These are phyloP conservation scores for Nepenthes alata DNA, from an alignment of 179 eudicot species.

Conservation along the genomic window DNA sequence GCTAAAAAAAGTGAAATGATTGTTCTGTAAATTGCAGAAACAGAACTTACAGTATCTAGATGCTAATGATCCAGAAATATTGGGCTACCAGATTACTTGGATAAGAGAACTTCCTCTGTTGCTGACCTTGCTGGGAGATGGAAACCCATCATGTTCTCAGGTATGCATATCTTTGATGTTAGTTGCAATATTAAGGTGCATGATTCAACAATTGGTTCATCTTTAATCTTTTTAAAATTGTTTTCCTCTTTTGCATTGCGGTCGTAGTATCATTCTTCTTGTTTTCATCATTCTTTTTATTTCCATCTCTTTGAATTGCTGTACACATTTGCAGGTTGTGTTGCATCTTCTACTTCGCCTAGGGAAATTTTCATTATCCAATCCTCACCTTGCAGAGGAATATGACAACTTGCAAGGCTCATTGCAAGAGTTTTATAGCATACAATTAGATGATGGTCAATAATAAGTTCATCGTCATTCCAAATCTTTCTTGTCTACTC, in stretches of 20 bases:
- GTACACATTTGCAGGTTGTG: conserved; percentile 39
- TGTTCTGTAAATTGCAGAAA: conserved; percentile 29
- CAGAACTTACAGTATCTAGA: conserved; percentile 30
- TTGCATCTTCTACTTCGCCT: conserved; percentile 59
- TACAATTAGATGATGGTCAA: conserved; percentile 32
- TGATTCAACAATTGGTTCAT: too few species aligned
- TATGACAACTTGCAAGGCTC: conserved; percentile 54
- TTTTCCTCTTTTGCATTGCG: neutral
- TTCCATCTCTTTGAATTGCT: conserved; percentile 5
- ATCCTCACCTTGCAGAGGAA: conserved; percentile 39
- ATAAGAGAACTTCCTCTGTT: conserved; percentile 53
- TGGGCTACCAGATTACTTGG: conserved; percentile 53
- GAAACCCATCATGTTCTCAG: conserved; percentile 40
- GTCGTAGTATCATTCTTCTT: neutral
- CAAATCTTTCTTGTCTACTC: neutral
- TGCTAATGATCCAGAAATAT: conserved; percentile 29
- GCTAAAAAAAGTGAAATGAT: too few species aligned
- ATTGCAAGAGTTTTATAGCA: conserved; percentile 44
- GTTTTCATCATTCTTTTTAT: neutral
- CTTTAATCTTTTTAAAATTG: neutral
- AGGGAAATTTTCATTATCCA: conserved; percentile 47
- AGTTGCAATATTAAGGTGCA: too few species aligned
- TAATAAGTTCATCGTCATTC: conserved; percentile 1
- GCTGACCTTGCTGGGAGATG: conserved; percentile 47
- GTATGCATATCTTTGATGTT: conserved; percentile 15